phyloP scores from a whole-genome alignment of 164 flowering plant genomes.

The Stephania yunnanensis region DNA sequence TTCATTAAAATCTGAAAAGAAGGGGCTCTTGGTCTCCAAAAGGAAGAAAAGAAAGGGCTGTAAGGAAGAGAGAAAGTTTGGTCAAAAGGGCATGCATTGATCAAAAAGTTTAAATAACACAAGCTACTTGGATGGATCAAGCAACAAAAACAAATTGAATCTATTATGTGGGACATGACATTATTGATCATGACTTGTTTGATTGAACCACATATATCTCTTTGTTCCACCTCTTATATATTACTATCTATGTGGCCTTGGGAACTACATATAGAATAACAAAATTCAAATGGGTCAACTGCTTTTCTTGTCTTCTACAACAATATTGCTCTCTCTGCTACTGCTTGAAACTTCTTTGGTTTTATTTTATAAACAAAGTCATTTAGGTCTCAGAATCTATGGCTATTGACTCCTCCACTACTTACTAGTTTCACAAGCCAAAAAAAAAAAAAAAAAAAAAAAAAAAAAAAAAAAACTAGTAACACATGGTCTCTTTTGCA shows the following conservation, averaged over 20 bases:
- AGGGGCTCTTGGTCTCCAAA: slow-evolving; percentile 24
- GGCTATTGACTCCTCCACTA: slow-evolving; percentile 56
- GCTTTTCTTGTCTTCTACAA: slow-evolving; percentile 32
- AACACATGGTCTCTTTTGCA: neutral
- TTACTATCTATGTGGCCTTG: slow-evolving; percentile 31
- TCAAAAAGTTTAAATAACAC: slow-evolving; percentile 25
- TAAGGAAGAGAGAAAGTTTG: slow-evolving; percentile 5
- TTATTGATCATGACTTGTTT: slow-evolving; percentile 10
- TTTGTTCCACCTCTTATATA: slow-evolving; percentile 23
- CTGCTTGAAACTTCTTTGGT: slow-evolving; percentile 23
- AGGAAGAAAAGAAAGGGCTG: slow-evolving; percentile 29
- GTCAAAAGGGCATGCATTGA: slow-evolving; percentile 31
- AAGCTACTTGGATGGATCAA: slow-evolving; percentile 7
- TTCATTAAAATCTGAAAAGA: neutral
- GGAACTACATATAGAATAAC: slow-evolving; percentile 42
- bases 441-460: neutral
- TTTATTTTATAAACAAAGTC: neutral
- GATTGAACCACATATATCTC: slow-evolving; percentile 19
- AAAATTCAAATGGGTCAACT: slow-evolving; percentile 37
- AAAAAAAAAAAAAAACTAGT: neutral
- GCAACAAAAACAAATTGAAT: slow-evolving; percentile 14
- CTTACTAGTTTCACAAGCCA: slow-evolving; percentile 25
- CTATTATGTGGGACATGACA: slow-evolving; percentile 26
- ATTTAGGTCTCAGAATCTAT: slow-evolving; percentile 25
- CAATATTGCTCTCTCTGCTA: slow-evolving; percentile 19